phyloP scores from a whole-genome alignment of 768 basidiomycete genomes.

The Glaciozyma martinii region DNA sequence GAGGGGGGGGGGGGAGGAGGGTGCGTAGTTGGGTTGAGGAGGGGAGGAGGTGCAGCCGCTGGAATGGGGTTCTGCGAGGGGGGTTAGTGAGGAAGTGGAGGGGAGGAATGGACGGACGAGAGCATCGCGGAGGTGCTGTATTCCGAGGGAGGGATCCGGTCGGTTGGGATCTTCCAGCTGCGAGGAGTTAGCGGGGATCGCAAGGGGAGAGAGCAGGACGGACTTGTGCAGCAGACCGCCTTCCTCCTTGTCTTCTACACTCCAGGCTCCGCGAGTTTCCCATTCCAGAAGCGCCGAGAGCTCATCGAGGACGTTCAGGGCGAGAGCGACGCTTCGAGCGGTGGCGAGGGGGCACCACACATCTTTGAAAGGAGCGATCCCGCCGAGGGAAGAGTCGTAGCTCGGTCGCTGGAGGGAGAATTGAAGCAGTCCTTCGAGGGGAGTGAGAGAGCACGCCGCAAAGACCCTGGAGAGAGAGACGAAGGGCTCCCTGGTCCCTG shows the following conservation, averaged over 20 bases:
- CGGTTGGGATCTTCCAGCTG: slow-evolving; percentile 22
- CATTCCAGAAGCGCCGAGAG: slow-evolving; percentile 15
- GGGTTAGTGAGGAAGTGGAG: not conserved
- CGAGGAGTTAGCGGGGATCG: not conserved
- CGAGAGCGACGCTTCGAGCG: slow-evolving; percentile 5
- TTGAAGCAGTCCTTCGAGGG: slow-evolving; percentile 14
- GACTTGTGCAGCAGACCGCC: slow-evolving; percentile 13
- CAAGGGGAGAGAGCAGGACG: not conserved
- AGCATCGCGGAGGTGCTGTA: slow-evolving; percentile 25
- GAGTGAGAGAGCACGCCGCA: slow-evolving; percentile 8
- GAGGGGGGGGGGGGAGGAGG: slow-evolving; percentile 4
- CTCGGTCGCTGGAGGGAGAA: slow-evolving; percentile 6
- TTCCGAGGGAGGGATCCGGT: slow-evolving; percentile 3
- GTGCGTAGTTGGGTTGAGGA: slow-evolving; percentile 16
- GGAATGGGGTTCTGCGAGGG: slow-evolving; percentile 6
- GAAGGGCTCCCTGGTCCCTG: slow-evolving; percentile 23
- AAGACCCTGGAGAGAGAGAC: slow-evolving; percentile 20
- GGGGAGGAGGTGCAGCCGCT: slow-evolving; percentile 19
- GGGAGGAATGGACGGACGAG: not conserved
- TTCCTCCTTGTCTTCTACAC: slow-evolving; percentile 24
- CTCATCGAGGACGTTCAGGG: slow-evolving; percentile 10
- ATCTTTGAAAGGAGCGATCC: slow-evolving; percentile 16
- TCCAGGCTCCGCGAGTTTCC: slow-evolving; percentile 21
- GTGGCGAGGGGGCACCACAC: slow-evolving; percentile 17
- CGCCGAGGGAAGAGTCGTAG: slow-evolving; percentile 12